These are phyloP conservation scores for Diaporthe caulivora DNA, from an alignment of 2,329 filamentous ascomycete species.

Conservation along the genomic window DNA sequence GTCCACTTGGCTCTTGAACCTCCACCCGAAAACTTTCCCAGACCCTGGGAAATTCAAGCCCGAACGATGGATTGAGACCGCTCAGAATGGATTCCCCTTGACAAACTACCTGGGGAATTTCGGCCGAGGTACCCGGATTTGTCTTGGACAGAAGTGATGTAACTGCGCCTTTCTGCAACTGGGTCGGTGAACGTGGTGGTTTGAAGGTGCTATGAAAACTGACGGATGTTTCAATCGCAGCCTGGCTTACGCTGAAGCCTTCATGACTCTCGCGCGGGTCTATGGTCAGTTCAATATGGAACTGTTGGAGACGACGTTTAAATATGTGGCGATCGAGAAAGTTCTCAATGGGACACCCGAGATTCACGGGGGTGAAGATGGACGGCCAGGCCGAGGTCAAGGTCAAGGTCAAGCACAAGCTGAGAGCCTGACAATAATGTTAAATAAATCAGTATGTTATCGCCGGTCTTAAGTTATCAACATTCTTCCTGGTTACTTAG, in stretches of 20 bases:
- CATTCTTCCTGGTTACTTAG: no score
- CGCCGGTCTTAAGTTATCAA: no score
- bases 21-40: background rate
- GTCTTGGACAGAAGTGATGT: background rate
- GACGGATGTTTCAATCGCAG: background rate
- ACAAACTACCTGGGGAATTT: background rate
- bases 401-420: conserved; percentile 51
- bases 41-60: background rate
- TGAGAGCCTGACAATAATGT: background rate
- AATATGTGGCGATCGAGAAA: background rate
- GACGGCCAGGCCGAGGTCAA: background rate
- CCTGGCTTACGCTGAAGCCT: background rate
- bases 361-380: background rate
- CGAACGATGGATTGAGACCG: background rate
- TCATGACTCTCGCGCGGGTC: background rate
- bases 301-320: background rate
- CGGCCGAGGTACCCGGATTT: background rate
- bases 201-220: background rate
- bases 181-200: background rate
- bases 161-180: no score
- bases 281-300: background rate
- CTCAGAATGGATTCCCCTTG: background rate
- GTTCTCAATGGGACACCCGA: background rate
- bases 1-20: background rate
- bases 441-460: no score